A percentile compares a stretch with the other conserved stretches of the same genome.
These are phyloP conservation scores for Lophium mytilinum DNA, from an alignment of 495 filamentous ascomycete genomes.

Conservation along the genomic window DNA sequence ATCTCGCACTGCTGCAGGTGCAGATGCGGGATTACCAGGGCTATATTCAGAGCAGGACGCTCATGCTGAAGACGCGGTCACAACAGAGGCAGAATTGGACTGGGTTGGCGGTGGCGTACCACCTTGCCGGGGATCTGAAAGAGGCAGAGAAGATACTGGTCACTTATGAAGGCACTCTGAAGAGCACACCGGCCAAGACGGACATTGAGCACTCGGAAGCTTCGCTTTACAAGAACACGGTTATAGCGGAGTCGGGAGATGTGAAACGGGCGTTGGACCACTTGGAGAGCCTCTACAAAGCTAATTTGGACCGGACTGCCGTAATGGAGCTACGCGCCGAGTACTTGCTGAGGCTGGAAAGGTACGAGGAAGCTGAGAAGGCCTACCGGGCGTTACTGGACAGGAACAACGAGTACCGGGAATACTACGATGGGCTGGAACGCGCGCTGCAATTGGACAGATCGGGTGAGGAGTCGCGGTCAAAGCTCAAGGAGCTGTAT, in stretches of 20 bases:
- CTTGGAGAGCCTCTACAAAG: constrained; percentile 65
- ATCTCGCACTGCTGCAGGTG: constrained; percentile 84
- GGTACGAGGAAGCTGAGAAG: constrained; percentile 70
- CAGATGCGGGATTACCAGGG: constrained; percentile 96
- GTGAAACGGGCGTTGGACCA: constrained; percentile 76
- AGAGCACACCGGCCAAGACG: constrained; percentile 58
- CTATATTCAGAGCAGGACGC: constrained; percentile 75
- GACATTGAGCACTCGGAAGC: constrained; percentile 97
- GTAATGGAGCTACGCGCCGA: constrained; percentile 82
- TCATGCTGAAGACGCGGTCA: constrained; percentile 77
- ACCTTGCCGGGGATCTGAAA: constrained; percentile 71
- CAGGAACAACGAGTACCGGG: constrained; percentile 77
- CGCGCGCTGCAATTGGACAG: constrained; percentile 55
- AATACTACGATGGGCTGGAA: constrained; percentile 75
- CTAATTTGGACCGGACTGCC: constrained; percentile 75
- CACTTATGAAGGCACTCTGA: constrained; percentile 88
- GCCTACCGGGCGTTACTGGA: constrained; percentile 75
- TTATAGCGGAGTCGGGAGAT: constrained; percentile 84
- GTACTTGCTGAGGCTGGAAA: constrained; percentile 71
- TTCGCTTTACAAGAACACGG: constrained; percentile 85
- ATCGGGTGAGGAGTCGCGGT: constrained; percentile 46
- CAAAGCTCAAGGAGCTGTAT: constrained; percentile 61
- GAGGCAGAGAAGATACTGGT: constrained; percentile 86
- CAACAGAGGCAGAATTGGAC: constrained; percentile 89
- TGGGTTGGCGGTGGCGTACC: constrained; percentile 83